Percentiles rank a stretch among this genome's conserved stretches.
Conservation (phyloP, 306 rosid species). For the Begonia fuchsioides region DNA sequence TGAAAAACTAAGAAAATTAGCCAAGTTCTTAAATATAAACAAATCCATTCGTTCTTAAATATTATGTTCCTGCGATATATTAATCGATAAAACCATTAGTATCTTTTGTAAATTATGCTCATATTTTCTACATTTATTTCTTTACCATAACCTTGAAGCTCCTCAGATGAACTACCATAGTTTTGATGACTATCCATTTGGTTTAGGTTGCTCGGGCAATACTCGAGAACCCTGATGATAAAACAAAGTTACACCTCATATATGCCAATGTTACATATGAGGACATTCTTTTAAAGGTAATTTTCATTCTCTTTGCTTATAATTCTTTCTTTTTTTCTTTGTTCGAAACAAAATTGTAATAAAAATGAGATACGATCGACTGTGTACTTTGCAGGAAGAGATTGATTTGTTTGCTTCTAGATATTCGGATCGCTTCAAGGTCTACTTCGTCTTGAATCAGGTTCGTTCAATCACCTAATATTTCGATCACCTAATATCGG, state of each 20-base stretch:
- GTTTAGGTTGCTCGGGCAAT: slow-evolving; percentile 87
- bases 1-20: too few species aligned
- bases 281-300: slow-evolving; percentile 89
- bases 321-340: too few species aligned
- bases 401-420: slow-evolving; percentile 56
- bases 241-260: slow-evolving; percentile 81
- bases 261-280: slow-evolving; percentile 80
- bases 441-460: slow-evolving; percentile 78
- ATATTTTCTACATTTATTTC: background rate
- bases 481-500: too few species aligned
- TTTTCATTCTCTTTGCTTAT: background rate
- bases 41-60: too few species aligned
- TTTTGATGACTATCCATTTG: background rate
- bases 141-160: too few species aligned
- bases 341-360: too few species aligned
- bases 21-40: too few species aligned
- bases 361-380: too few species aligned
- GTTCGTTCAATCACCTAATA: slow-evolving; percentile 16
- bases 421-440: slow-evolving; percentile 54
- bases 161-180: too few species aligned
- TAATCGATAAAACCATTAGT: too few species aligned
- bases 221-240: slow-evolving; percentile 78
- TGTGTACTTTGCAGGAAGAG: slow-evolving; percentile 38
- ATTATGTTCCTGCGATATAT: too few species aligned
- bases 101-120: too few species aligned